Evolutionary conservation across 2,329 filamentous ascomycete species (phyloP).

Genomic region (Cladosporium sp.): DNA sequence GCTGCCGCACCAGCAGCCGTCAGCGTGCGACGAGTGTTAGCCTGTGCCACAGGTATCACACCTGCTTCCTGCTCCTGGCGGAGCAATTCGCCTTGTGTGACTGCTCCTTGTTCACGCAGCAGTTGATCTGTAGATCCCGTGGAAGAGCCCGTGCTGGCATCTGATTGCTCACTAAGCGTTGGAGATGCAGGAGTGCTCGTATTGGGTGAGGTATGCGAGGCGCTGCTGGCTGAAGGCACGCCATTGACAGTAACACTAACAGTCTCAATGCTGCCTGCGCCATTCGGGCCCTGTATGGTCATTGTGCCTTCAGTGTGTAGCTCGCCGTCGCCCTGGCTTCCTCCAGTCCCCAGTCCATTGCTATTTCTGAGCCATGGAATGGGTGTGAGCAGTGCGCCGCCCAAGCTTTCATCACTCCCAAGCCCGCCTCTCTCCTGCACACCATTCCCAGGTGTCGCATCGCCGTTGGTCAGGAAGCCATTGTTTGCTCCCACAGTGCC

Average conservation of each 20-base stretch:
- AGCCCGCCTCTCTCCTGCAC: slow-evolving; percentile 49
- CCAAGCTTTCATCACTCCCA: slow-evolving; percentile 82
- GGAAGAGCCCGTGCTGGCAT: slow-evolving; percentile 33
- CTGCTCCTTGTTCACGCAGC: slow-evolving; percentile 45
- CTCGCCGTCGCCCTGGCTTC: slow-evolving; percentile 40
- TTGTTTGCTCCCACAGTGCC: slow-evolving; percentile 40
- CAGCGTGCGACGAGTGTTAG: slow-evolving; percentile 31
- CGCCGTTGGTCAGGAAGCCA: slow-evolving; percentile 47
- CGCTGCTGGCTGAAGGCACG: slow-evolving; percentile 27
- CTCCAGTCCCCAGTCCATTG: slow-evolving; percentile 13
- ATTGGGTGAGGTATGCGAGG: slow-evolving; percentile 17
- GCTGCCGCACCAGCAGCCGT: slow-evolving; percentile 14
- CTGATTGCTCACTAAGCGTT: slow-evolving; percentile 29
- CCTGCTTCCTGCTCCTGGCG: slow-evolving; percentile 83
- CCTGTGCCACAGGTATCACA: slow-evolving; percentile 65
- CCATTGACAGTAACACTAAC: slow-evolving; percentile 73
- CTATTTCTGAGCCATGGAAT: slow-evolving; percentile 73
- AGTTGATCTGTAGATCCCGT: slow-evolving; percentile 31
- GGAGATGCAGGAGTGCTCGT: slow-evolving; percentile 25
- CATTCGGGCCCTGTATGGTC: slow-evolving; percentile 77
- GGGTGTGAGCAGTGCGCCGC: slow-evolving; percentile 85
- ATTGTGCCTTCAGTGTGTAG: slow-evolving; percentile 71
- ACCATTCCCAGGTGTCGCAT: slow-evolving; percentile 59
- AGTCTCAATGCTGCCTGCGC: slow-evolving; percentile 73
- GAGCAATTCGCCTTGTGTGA: slow-evolving; percentile 79